Evolutionary conservation across 805 yeast genomes (phyloP), one percentile per base, ranked within the genome.

Genomic region (Trichomonascus vanleenenianus): DNA sequence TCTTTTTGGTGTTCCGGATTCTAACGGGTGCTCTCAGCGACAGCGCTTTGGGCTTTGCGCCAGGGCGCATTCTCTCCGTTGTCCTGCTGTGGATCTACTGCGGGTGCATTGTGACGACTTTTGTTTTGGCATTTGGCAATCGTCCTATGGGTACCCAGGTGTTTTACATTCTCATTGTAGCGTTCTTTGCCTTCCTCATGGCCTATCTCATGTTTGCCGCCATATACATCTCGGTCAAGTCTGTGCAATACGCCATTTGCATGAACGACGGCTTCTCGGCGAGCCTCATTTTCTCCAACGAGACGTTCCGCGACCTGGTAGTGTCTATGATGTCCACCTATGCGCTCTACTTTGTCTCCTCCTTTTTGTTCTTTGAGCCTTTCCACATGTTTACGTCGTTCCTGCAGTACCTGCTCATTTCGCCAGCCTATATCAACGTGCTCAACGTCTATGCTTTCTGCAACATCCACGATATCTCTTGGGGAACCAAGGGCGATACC

Each of bases 401-500:
- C 62, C 55, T 77, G 20, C 98, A 91, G 64, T 91, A 91, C 60
- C 63, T 91, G 48, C 64, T 91, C 50, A 65, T 91, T 47, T 80
- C 89, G 51, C 98, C 98, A 0, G 78, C 94, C 0, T 93, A 89
- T 63, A 81, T 88, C 65, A 89, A 91, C 58, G 91, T 89, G 44
- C 71, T 91, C 60, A 88, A 87, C 63, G 91, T 91, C 50, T 91
- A 91, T 65, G 95, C 97, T 2, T 89, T 91, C 63, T 89, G 97
- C 70, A 91, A 91, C 65, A 83, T 91, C 50, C 96, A 91, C 63
- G 98, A 91, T 69, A 81, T 91, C 40, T 85, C 96, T 5, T 91
- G 97, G 97, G 97, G 97, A 62, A 91, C 96, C 3, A 86, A 89
- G 63, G 96, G 95, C 40, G 86, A 81, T 42, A 79, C 78, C 9